Evolutionary conservation across 2,329 filamentous ascomycete genomes (phyloP).

Genomic region (Zymoseptoria tritici): DNA sequence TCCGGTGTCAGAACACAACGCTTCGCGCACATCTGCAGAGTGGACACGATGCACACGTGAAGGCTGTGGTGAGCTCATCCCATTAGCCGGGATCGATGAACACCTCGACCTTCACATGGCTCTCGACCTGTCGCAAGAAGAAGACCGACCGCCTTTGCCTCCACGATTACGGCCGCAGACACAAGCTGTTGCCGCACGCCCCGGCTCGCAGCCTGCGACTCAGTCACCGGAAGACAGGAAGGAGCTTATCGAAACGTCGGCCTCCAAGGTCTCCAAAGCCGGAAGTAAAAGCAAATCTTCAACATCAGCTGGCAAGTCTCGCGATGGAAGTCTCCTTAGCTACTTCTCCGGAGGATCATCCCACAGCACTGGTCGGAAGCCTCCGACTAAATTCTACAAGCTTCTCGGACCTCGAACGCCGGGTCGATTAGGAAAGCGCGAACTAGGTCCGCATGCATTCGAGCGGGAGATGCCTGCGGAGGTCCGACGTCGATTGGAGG

Average conservation of each 20-base stretch:
- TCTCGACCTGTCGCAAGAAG: constrained; percentile 29
- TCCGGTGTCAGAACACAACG: not conserved
- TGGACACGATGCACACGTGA: constrained; percentile 36
- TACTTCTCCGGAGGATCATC: constrained; percentile 9
- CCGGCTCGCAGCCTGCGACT: not conserved
- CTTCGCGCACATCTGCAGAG: not conserved
- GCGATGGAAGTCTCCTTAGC: constrained; percentile 3
- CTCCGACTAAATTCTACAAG: not conserved
- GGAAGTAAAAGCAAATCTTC: not conserved
- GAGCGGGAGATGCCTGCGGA: constrained; percentile 40
- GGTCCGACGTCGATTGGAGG: constrained; percentile 35
- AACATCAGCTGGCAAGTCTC: not conserved
- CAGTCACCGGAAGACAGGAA: not conserved
- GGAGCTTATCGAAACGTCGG: not conserved
- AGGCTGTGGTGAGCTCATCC: constrained; percentile 38
- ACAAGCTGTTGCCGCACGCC: not conserved
- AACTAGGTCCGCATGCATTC: constrained; percentile 42
- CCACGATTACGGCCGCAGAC: constrained; percentile 8
- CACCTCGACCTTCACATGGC: constrained; percentile 39
- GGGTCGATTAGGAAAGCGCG: constrained; percentile 30
- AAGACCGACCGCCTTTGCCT: constrained; percentile 11
- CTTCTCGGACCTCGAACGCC: constrained; percentile 4
- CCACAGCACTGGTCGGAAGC: not conserved
- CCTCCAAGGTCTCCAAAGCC: not conserved
- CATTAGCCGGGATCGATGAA: constrained; percentile 37